Base-by-base conservation (phyloP, 228 moss, liverwort and hornwort genomes). In the Sphagnum fallax region DNA sequence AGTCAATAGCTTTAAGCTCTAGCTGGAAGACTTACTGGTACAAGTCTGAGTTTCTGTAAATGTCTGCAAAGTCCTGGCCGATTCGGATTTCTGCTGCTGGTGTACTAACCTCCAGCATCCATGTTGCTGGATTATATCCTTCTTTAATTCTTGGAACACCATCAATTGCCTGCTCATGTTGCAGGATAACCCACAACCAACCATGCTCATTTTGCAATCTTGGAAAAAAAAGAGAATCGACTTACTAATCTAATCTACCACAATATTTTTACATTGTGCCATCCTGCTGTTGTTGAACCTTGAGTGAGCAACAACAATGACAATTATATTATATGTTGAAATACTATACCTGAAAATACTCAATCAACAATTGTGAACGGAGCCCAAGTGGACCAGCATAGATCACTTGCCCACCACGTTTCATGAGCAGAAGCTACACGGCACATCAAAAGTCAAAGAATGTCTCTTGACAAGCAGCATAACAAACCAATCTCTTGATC, bases 41-140 rank as follows among this genome's bases (percentile, higher is more conserved):
- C 53, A 97, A 75, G 64, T 68, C 70, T 0, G 97, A 97, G 8
- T 73, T 68, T 60, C n/a, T 72, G 75, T 87, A 97, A 57, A 82
- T 71, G 47, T 97, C 81, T 62, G 93, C 79, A 15, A 97, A 97
- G 47, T 85, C 85, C 67, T 66, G 80, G 62, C 83, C 87, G 9
- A 78, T 71, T 6, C 77, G 83, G 14, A 70, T 6, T 69, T 97
- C 93, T 66, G 84, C 85, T 72, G 77, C 91, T 10, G 79, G 10
- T 65, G 84, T 86, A 18, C 77, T 81, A 8, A 91, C 80, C 67
- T 97, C 97, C 15, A 97, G 77, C 97, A 97, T 97, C 93, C 93
- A 97, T 61, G 97, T 97, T 59, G 97, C 97, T 60, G 97, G 93
- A 69, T 97, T 97, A 53, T 91, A 88, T 7, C 87, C 90, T 64